Base-by-base conservation (phyloP, 2,329 filamentous ascomycete genomes). In the Nigrograna mackinnonii region DNA sequence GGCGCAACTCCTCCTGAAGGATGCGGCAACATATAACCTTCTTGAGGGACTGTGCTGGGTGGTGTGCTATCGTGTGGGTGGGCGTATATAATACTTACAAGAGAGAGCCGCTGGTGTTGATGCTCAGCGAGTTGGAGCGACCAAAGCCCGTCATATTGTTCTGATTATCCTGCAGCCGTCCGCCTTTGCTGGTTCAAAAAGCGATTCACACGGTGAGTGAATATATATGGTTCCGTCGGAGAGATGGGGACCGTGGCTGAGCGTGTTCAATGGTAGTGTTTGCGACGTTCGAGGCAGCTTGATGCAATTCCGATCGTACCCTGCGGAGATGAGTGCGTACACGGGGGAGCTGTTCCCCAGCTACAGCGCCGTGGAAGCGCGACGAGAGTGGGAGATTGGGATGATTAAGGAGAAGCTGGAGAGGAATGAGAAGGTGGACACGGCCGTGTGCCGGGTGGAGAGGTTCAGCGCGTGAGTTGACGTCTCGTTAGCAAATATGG, bases 101-200 rank as follows among this genome's bases (percentile, higher is more conserved):
- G 34, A 75, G 64, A 39, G 71, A 70, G 59, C 74, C 59, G 47
- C 72, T 72, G 16, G 79, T 82, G 55, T 81, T 82, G 55, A 82
- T 73, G 45, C 73, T 77, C 58, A 82, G 66, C 43, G 72, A 74
- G 55, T 76, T 75, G 18, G 72, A 75, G 35, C 73, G 67, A 33
- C 72, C 73, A 52, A 76, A 72, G 32, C 71, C 71, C 57, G 73
- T 55, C 65, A 70, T 69, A 49, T 14, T 51, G 30, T 26, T 45
- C 5, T 36, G 16, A n/a, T n/a, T n/a, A n/a, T 31, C 20, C 26
- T 39, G 31, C 36, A 42, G 31, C 14, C 5, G 24, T 24, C 35
- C 24, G 36, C 37, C 43, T 38, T 46, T 41, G 44, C 32, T 9
- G 9, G 24, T 30, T 38, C 22, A 13, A 14, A 18, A 33, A 35